Conservation (phyloP, 2,329 filamentous ascomycete genomes). For the Fusarium citri region DNA sequence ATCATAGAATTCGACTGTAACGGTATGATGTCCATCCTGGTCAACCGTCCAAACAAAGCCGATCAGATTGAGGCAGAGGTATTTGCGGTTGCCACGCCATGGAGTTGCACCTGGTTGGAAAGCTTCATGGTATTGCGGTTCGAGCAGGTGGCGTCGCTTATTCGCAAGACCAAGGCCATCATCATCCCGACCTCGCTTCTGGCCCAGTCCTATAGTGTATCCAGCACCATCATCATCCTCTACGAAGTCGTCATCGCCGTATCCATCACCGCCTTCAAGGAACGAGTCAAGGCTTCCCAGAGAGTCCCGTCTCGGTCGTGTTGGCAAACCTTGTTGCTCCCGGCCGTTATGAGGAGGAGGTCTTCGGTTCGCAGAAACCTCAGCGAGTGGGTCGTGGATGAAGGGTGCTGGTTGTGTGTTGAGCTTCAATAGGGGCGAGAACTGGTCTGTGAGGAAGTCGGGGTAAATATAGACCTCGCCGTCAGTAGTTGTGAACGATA, state of each 20-base stretch:
- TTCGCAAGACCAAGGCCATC: slow-evolving; percentile 58
- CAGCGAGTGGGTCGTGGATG: slow-evolving; percentile 80
- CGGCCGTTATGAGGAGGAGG: slow-evolving; percentile 66
- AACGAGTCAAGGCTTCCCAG: slow-evolving; percentile 85
- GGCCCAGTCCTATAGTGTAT: slow-evolving; percentile 71
- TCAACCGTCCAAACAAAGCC: slow-evolving; percentile 98
- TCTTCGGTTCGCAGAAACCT: slow-evolving; percentile 74
- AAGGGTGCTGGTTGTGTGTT: slow-evolving; percentile 82
- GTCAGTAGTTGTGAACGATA: slow-evolving; percentile 92
- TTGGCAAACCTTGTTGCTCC: slow-evolving; percentile 60
- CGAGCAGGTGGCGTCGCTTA: slow-evolving; percentile 62
- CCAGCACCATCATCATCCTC: slow-evolving; percentile 95
- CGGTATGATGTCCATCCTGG: slow-evolving; percentile 91
- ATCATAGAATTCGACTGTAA: slow-evolving; percentile 98
- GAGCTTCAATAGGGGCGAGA: slow-evolving; percentile 66
- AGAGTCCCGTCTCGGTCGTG: slow-evolving; percentile 69
- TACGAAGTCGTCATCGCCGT: slow-evolving; percentile 82
- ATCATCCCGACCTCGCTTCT: slow-evolving; percentile 63
- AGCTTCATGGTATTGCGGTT: slow-evolving; percentile 80
- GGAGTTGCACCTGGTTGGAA: slow-evolving; percentile 97
- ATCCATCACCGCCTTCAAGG: slow-evolving; percentile 68
- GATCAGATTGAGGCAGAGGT: slow-evolving; percentile 91
- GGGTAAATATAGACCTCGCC: slow-evolving; percentile 94
- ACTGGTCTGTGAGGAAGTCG: slow-evolving; percentile 72
- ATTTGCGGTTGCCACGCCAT: slow-evolving; percentile 93